A percentile compares a stretch with the other conserved stretches of the same genome.
Evolutionary conservation across 257 asterid genomes (phyloP).

Genomic region (Solanum acaule): DNA sequence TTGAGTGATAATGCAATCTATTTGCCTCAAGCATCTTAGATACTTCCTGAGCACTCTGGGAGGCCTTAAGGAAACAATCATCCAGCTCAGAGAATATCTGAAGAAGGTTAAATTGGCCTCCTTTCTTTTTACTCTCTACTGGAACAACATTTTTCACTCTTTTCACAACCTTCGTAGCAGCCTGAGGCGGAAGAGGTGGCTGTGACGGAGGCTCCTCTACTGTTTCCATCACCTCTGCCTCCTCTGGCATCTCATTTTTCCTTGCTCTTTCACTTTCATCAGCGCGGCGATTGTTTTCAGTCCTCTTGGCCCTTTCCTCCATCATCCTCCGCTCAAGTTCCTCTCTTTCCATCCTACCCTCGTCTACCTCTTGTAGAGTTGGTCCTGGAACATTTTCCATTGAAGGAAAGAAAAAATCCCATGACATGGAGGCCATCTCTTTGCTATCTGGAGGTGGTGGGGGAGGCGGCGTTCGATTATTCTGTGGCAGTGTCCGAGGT

Average conservation of each 20-base stretch:
- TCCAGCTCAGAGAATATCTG: conserved; percentile 68
- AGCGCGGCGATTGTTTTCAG: conserved; percentile 19
- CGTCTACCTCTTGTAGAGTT: conserved; percentile 57
- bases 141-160: conserved; percentile 49
- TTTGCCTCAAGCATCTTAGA: conserved; percentile 92
- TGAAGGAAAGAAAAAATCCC: conserved; percentile 64
- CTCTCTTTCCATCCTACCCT: conserved; percentile 39
- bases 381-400: conserved; percentile 55
- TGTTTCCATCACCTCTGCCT: conserved; percentile 35
- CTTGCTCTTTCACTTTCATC: conserved; percentile 15
- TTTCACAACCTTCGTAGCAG: conserved; percentile 40
- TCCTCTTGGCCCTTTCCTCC: conserved; percentile 39
- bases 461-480: conserved; percentile 8
- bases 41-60: conserved; percentile 86
- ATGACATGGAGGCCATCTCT: conserved; percentile 12
- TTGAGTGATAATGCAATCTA: conserved; percentile 92
- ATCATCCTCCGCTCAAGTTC: conserved; percentile 47
- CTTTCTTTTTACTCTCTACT: conserved; percentile 50
- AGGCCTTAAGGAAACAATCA: conserved; percentile 88
- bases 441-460: conserved; percentile 37
- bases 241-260: conserved; percentile 29
- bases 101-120: conserved; percentile 31
- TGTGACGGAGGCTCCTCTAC: conserved; percentile 45
- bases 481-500: background rate
- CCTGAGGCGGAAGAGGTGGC: conserved; percentile 54